Evolutionary conservation across 192 early-diverging fungal species (phyloP), one percentile per base, ranked within the genome.

Genomic region (Mortierella antarctica): DNA sequence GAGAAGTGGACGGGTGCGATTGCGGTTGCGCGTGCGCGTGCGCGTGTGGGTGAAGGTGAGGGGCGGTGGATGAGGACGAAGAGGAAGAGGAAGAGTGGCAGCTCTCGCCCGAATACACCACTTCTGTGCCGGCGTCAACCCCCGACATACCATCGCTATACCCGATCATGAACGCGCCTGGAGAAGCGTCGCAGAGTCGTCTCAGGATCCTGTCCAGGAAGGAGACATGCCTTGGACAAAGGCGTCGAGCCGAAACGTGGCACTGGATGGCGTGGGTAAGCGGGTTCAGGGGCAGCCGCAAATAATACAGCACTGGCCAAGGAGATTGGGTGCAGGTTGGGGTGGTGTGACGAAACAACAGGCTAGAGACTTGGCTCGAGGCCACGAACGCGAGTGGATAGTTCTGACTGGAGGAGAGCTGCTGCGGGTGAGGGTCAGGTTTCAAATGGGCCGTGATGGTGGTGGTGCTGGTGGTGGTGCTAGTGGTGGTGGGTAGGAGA

Each of bases 141-240:
- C 76, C 76, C 45, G 69, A 79, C 8, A 67, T 5, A 0, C 76
- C 76, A 52, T 79, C 76, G 14, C 69, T 71, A 17, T 79, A 79
- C 1, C 76, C 63, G 4, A 79, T n/a, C 69, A 62, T 61, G 31
- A 79, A 79, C 5, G 76, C 57, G 12, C 69, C 68, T 6, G 76
- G 76, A 0, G 69, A 79, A 42, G 76, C 62, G 57, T 71, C 69
- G 23, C 76, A 79, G 12, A 79, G 56, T 2, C 63, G 76, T 14
- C 69, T 48, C 51, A 79, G 58, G 45, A 79, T 62, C 21, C 58
- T 41, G 58, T 79, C 76, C 13, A 79, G 40, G 17, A 79, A n/a
- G 5, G 45, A 9, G 2, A 71, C 76, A 52, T 79, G 76, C 20
- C 57, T 57, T 2, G 64, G 18, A 20, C 57, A 56, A 8, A 79